Conservation (phyloP, 75 land plant genomes). For the Sequoia sempervirens region DNA sequence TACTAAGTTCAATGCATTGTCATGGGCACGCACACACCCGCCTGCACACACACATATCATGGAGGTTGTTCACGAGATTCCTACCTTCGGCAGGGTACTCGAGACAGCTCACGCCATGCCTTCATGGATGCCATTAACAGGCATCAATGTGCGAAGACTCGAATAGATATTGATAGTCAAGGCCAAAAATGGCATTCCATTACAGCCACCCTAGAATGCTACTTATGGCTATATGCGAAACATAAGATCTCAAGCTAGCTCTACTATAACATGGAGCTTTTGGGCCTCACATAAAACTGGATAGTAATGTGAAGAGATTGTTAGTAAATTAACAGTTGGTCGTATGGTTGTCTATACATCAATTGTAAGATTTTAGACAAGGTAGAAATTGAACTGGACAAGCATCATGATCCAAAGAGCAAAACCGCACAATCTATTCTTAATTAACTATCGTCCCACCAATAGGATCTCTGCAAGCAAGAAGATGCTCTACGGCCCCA, state of each 20-base stretch:
- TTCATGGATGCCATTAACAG: background rate
- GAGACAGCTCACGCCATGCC: background rate
- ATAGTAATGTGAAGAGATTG: background rate
- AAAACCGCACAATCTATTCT: background rate
- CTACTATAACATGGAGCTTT: background rate
- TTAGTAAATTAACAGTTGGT: background rate
- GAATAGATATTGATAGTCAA: background rate
- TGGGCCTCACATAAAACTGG: background rate
- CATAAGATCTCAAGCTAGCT: background rate
- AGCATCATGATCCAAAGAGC: background rate
- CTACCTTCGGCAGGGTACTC: too few species aligned
- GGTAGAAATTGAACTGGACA: background rate
- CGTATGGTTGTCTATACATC: background rate
- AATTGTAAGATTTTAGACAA: background rate
- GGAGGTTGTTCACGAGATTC: too few species aligned
- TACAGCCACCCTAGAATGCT: background rate
- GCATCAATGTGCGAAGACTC: background rate
- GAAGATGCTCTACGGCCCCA: background rate
- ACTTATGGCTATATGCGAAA: background rate
- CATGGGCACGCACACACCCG: background rate
- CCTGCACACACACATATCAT: too few species aligned
- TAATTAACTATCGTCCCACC: background rate
- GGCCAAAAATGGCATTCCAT: background rate
- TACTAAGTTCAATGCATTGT: background rate
- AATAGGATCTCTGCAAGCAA: background rate